Conservation (phyloP, 2,329 filamentous ascomycete species). For the Ophiocordyceps camponoti-saundersi region DNA sequence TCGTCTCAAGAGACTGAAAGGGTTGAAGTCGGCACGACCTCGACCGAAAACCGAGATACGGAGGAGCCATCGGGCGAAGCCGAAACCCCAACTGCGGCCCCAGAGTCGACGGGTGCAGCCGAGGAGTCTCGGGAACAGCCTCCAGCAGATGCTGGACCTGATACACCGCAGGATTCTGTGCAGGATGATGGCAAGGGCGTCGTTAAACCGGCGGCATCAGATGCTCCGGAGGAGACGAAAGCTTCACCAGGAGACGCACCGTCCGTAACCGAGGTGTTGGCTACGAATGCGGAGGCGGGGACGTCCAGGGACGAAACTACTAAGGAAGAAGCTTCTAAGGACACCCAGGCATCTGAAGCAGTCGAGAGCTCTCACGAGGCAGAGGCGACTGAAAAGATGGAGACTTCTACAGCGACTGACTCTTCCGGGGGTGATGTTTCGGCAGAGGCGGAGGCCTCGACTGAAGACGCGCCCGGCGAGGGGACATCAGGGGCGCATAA, state of each 20-base stretch:
- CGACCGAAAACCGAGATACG: not conserved
- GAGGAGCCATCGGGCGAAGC: not conserved
- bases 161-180: not conserved
- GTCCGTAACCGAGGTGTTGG: not conserved
- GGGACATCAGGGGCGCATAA: no score
- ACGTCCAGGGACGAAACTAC: not conserved
- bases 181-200: not conserved
- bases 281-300: not conserved
- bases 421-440: conserved; percentile 1
- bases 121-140: not conserved
- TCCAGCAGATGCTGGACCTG: not conserved
- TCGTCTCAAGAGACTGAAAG: not conserved
- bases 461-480: not conserved
- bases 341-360: not conserved
- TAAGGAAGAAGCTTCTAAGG: no score
- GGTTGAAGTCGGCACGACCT: not conserved
- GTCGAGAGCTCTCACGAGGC: not conserved
- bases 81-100: not conserved
- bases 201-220: not conserved
- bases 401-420: not conserved
- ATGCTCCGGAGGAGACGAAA: not conserved
- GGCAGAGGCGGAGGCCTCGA: not conserved
- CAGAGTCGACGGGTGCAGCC: not conserved
- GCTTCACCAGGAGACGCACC: not conserved
- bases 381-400: not conserved